Base-by-base conservation (phyloP, 2,329 filamentous ascomycete species). In the Paecilomyces niveus region DNA sequence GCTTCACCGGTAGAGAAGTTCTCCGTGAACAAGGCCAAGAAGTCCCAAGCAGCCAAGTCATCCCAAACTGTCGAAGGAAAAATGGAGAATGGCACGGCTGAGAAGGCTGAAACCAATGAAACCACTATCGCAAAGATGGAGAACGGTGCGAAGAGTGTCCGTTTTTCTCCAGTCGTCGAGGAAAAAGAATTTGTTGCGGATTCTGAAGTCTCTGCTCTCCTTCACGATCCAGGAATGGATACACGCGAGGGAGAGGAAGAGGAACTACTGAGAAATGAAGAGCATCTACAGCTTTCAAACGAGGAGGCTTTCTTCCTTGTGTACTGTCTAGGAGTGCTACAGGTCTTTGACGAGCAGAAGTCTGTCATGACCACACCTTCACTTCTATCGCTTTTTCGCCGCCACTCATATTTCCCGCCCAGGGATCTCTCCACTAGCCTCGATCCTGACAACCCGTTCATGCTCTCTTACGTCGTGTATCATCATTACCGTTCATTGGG, bases 401-500 rank as follows among this genome's bases (percentile, higher is more conserved):
- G 82, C 55, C 77, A 87, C 65, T 91, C 88, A 0, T 86, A 86
- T 65, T 89, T 88, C 56, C 89, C 89, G 7, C 81, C 87, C 8
- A 78, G 78, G 10, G 70, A 66, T 13, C 51, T 68, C 13, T 70
- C 67, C 21, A 67, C 70, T 7, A 69, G 74, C 10, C 79, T 91
- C 2, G 79, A 82, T 15, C 85, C 91, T 0, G 91, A 96, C 71
- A 90, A 96, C 67, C 83, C 85, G 0, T 99, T 99, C 73, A 78
- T 97, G 21, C 73, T 96, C 0, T 87, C 90, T 59, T 99, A 97
- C 68, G 86, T 86, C 11, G 90, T 90, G 18, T 99, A 96, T 72
- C 94, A 99, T 70, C 93, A 99, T 72, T 99, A 96, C 76, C 88
- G 94, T 39, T 96, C 92, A 0, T 81, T 97, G 0, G 94, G 94